These are phyloP conservation scores for Populus nigra DNA, from an alignment of 345 rosid species.

Conservation along the genomic window DNA sequence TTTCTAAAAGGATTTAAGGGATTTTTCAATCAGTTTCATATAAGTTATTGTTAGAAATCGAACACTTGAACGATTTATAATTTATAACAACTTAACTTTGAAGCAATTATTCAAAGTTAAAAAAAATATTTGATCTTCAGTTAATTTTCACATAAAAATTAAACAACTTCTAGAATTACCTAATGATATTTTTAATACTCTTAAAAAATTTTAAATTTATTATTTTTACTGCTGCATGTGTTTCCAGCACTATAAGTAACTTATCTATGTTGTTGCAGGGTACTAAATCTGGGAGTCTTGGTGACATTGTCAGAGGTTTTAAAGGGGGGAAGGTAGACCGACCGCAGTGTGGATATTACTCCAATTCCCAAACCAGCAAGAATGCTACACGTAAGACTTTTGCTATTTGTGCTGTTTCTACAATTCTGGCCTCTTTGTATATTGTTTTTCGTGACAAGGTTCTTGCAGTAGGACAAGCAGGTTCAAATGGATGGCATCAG, in stretches of 20 bases:
- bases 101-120: no score
- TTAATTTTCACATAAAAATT: no score
- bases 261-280: slow-evolving; percentile 29
- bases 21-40: no score
- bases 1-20: no score
- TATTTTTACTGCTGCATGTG: no score
- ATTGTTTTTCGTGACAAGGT: background rate
- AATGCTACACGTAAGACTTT: background rate
- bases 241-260: no score
- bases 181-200: no score
- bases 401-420: background rate
- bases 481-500: background rate
- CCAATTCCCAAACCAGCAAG: background rate
- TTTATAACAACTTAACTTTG: no score
- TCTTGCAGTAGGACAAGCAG: background rate
- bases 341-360: background rate
- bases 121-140: no score
- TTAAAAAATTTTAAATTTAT: no score
- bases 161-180: no score
- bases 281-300: slow-evolving; percentile 37
- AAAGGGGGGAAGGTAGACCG: background rate
- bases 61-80: no score
- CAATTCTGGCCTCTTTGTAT: background rate
- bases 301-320: slow-evolving; percentile 34
- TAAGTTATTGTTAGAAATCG: accelerated